phyloP scores from a whole-genome alignment of 441 rosid species.

The Euphorbia schlechtendalii region DNA sequence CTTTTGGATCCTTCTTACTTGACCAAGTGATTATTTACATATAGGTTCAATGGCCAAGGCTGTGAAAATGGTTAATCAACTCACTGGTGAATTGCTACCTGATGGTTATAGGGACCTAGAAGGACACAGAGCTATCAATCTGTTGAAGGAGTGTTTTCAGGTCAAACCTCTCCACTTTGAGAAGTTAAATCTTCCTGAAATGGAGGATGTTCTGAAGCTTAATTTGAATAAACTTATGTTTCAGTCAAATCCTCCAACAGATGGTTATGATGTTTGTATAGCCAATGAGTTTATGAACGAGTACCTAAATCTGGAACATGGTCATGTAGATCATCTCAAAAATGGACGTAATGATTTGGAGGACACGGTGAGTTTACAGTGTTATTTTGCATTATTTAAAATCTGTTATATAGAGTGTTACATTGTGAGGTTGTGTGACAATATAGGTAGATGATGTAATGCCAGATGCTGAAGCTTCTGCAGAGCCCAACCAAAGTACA shows the following conservation, averaged over 20 bases:
- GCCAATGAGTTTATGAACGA: conserved; percentile 17
- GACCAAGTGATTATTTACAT: background rate
- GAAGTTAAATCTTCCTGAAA: conserved; percentile 49
- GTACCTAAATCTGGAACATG: conserved; percentile 16
- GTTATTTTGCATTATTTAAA: conserved; percentile 2
- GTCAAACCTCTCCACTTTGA: conserved; percentile 44
- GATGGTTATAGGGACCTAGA: conserved; percentile 43
- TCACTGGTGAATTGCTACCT: conserved; percentile 53
- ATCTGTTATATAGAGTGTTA: conserved; percentile 7
- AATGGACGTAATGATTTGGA: conserved; percentile 13
- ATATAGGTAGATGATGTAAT: conserved; percentile 24
- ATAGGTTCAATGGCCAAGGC: conserved; percentile 39
- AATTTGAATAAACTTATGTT: conserved; percentile 37
- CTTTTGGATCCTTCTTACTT: background rate
- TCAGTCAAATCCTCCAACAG: conserved; percentile 25
- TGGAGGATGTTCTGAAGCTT: conserved; percentile 38
- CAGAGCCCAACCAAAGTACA: conserved; percentile 19
- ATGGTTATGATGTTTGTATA: conserved; percentile 17
- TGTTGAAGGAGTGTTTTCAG: conserved; percentile 53
- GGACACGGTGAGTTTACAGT: conserved; percentile 28
- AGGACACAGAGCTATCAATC: conserved; percentile 45
- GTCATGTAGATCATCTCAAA: conserved; percentile 21
- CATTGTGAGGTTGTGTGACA: conserved; percentile 19
- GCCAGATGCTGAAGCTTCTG: conserved; percentile 27
- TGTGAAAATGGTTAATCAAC: conserved; percentile 33